Percentiles rank a stretch among this genome's conserved stretches.
Evolutionary conservation across 1,284 basidiomycete genomes (phyloP).

Genomic region (Cyathus pygmaeus): DNA sequence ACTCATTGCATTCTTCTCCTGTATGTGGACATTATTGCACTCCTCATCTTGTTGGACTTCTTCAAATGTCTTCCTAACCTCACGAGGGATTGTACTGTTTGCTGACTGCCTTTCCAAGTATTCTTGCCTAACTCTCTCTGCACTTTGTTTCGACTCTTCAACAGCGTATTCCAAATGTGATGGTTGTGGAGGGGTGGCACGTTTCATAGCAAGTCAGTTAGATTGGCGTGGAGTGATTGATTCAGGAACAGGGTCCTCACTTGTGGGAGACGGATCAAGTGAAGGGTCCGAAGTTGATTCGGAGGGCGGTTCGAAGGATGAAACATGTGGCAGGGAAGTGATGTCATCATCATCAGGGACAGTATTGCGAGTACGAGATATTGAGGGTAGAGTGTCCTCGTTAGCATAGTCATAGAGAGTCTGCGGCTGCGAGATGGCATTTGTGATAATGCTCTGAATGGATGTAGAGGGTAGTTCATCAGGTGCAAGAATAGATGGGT

Average conservation of each 20-base stretch:
- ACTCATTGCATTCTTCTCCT: background rate
- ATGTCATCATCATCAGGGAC: background rate
- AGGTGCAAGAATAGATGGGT: background rate
- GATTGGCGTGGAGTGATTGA: background rate
- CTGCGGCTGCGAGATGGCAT: background rate
- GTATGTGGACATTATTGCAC: background rate
- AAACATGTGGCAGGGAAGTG: too few species aligned
- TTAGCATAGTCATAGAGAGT: constrained; percentile 3
- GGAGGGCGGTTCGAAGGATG: too few species aligned
- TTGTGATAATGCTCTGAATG: background rate
- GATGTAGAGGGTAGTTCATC: background rate
- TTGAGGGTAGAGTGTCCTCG: background rate
- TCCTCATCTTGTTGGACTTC: background rate
- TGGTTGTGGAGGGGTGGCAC: background rate
- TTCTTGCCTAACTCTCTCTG: background rate
- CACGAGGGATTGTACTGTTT: background rate
- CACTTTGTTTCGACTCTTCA: background rate
- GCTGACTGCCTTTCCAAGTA: background rate
- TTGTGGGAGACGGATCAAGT: background rate
- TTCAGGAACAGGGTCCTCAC: background rate
- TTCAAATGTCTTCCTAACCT: background rate
- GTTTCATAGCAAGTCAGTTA: background rate
- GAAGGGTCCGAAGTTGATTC: background rate
- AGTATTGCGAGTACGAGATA: background rate
- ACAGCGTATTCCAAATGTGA: background rate